phyloP scores from a whole-genome alignment of 495 filamentous ascomycete genomes.

The Annulohypoxylon bovei region DNA sequence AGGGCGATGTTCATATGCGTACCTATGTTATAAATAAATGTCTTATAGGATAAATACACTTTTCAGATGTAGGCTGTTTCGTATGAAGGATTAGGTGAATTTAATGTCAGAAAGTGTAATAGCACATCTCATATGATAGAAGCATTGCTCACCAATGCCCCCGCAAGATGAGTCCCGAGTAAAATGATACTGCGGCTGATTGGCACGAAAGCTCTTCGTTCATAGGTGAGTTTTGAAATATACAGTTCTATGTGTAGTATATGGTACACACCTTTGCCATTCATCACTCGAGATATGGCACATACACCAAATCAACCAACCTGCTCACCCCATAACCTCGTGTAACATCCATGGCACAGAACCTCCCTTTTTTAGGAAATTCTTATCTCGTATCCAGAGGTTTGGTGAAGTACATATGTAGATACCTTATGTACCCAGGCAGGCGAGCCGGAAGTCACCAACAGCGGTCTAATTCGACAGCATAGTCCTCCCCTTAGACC shows the following conservation, averaged over 20 bases:
- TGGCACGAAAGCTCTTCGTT: neutral
- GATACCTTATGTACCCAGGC: no score
- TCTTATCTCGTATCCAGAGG: neutral
- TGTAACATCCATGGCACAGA: neutral
- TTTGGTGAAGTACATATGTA: neutral
- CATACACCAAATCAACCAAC: neutral
- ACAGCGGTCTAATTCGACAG: slow-evolving; percentile 40
- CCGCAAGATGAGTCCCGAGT: neutral
- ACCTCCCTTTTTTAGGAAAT: neutral
- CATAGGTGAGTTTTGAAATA: slow-evolving; percentile 23
- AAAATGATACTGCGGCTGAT: neutral
- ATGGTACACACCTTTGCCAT: slow-evolving; percentile 10
- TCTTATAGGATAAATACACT: neutral
- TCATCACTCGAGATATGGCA: neutral
- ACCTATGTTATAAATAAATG: neutral
- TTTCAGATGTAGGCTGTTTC: neutral
- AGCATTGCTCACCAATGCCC: neutral
- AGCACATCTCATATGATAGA: neutral
- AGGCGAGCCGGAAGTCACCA: neutral
- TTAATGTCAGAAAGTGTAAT: neutral
- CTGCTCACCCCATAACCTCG: neutral
- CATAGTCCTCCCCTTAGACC: slow-evolving; percentile 52
- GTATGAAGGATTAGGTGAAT: neutral
- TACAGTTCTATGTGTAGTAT: slow-evolving; percentile 39
- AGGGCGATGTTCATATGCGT: neutral